A percentile compares a stretch with the other conserved stretches of the same genome.
Evolutionary conservation across 768 basidiomycete genomes (phyloP).

Genomic region (Lentinula raphanica): DNA sequence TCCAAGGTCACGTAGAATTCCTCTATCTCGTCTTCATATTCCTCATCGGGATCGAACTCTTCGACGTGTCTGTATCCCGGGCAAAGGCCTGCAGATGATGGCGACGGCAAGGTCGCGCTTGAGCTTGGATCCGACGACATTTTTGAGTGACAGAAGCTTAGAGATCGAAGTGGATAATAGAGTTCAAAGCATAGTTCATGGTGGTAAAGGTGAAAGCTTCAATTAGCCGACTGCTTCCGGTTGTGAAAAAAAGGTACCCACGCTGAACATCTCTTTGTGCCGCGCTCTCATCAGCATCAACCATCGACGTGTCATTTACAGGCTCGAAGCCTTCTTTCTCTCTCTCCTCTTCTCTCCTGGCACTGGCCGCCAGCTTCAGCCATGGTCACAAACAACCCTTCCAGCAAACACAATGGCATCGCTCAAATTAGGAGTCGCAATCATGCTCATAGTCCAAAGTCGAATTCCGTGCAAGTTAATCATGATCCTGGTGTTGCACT

Average conservation of each 20-base stretch:
- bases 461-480: not conserved
- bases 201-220: not conserved
- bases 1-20: constrained; percentile 70
- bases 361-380: not conserved
- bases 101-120: not conserved
- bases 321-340: not conserved
- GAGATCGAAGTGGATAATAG: too few relatives aligned
- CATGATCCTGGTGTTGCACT: constrained; percentile 19
- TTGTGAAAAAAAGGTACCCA: not conserved
- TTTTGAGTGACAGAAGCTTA: not conserved
- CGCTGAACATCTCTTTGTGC: not conserved
- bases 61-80: constrained; percentile 62
- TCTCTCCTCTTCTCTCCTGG: not conserved
- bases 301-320: constrained; percentile 1
- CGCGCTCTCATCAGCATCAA: not conserved
- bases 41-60: constrained; percentile 60
- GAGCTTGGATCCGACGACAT: not conserved
- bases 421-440: not conserved
- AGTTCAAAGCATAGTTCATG: not conserved
- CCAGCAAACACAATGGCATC: not conserved
- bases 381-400: not conserved
- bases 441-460: not conserved
- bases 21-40: constrained; percentile 57
- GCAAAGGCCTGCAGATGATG: not conserved
- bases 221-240: not conserved